Evolutionary conservation across 2,329 filamentous ascomycete species (phyloP).

Genomic region (Dactylella cylindrospora): DNA sequence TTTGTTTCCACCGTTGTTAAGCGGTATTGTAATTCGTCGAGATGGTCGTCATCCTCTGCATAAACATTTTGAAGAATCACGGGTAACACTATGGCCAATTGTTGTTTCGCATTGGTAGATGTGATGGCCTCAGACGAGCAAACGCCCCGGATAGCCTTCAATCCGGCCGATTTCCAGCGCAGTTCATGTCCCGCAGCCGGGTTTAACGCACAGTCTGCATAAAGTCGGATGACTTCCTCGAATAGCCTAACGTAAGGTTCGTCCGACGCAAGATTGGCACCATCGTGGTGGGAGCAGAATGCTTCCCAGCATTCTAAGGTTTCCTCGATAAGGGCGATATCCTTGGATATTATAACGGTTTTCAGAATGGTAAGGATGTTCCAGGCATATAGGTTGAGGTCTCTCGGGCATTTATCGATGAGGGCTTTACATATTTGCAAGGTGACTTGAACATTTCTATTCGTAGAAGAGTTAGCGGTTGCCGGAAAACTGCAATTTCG

Average conservation of each 20-base stretch:
- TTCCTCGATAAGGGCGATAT: slow-evolving; percentile 90
- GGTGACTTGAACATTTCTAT: slow-evolving; percentile 87
- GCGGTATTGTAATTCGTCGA: slow-evolving; percentile 68
- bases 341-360: slow-evolving; percentile 77
- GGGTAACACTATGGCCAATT: slow-evolving; percentile 76
- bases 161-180: slow-evolving; percentile 72
- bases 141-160: slow-evolving; percentile 67
- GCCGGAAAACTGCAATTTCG: too few relatives aligned
- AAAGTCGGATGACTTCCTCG: slow-evolving; percentile 75
- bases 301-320: slow-evolving; percentile 82
- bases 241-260: slow-evolving; percentile 80
- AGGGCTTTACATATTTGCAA: slow-evolving; percentile 87
- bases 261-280: slow-evolving; percentile 79
- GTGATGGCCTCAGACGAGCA: slow-evolving; percentile 72
- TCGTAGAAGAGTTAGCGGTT: slow-evolving; percentile 30
- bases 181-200: slow-evolving; percentile 73
- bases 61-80: slow-evolving; percentile 85
- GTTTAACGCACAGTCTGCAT: slow-evolving; percentile 64
- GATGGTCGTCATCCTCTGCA: slow-evolving; percentile 68
- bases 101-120: slow-evolving; percentile 74
- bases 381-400: slow-evolving; percentile 82
- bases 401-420: slow-evolving; percentile 88
- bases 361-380: slow-evolving; percentile 83
- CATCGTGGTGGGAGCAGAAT: slow-evolving; percentile 86
- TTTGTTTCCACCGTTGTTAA: slow-evolving; percentile 30